These are phyloP conservation scores for Parafenestella ontariensis DNA, from an alignment of 2,329 filamentous ascomycete genomes.

Conservation along the genomic window DNA sequence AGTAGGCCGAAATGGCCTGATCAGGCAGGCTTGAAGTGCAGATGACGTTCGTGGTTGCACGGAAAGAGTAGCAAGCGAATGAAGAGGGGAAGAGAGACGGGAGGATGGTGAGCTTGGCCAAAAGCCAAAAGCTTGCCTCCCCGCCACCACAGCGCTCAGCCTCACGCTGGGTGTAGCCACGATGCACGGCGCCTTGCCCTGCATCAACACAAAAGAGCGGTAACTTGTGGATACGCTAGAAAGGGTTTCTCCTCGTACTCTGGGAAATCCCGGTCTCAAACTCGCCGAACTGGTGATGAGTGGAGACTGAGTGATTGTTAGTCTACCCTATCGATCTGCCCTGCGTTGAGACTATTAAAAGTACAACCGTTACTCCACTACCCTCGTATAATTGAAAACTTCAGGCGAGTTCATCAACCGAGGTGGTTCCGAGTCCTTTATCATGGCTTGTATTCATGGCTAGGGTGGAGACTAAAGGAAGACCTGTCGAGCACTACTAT, in stretches of 20 bases:
- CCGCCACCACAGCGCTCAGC: background rate
- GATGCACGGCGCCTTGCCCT: background rate
- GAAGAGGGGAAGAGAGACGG: background rate
- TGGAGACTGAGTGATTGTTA: no score
- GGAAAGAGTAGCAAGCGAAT: background rate
- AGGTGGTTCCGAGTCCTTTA: no score
- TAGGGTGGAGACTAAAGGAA: no score
- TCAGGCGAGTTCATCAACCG: no score
- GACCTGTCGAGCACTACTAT: no score
- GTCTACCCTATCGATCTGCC: no score
- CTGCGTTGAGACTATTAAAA: no score
- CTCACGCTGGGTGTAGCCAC: background rate
- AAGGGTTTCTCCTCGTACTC: background rate
- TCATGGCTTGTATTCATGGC: no score
- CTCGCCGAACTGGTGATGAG: no score
- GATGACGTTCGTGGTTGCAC: background rate
- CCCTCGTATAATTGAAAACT: no score
- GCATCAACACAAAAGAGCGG: background rate
- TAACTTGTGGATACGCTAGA: background rate
- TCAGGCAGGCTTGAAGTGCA: background rate
- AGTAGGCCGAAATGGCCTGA: background rate
- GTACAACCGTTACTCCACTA: no score
- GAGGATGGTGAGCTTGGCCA: background rate
- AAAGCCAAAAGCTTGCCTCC: background rate
- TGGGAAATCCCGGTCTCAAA: background rate